A percentile compares a stretch with the other conserved stretches of the same genome.
Evolutionary conservation across 768 basidiomycete genomes (phyloP).

Genomic region (Phlebiopsis gigantea): DNA sequence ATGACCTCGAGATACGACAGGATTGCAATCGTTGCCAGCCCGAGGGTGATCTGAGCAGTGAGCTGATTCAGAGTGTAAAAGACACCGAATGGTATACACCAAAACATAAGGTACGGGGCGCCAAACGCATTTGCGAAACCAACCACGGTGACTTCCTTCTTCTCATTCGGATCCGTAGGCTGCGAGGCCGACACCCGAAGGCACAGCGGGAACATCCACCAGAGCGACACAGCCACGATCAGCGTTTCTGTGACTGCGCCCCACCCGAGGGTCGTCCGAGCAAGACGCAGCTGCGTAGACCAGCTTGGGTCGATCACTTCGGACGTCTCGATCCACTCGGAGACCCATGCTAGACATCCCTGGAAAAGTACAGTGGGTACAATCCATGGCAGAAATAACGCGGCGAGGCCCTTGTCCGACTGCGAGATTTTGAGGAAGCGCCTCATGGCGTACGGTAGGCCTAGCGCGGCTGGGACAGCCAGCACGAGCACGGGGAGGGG

Average conservation of each 20-base stretch:
- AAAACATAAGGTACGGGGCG: constrained; percentile 81
- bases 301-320: constrained; percentile 36
- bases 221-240: constrained; percentile 33
- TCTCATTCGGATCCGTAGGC: constrained; percentile 25
- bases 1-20: constrained; percentile 76
- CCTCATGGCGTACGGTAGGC: constrained; percentile 51
- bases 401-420: constrained; percentile 71
- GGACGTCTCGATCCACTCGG: constrained; percentile 74
- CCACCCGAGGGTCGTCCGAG: constrained; percentile 43
- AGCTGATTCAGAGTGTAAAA: constrained; percentile 69
- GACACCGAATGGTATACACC: constrained; percentile 57
- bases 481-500: constrained; percentile 53
- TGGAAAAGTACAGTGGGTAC: constrained; percentile 54
- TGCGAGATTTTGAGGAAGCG: constrained; percentile 59
- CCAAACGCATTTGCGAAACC: constrained; percentile 92
- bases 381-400: constrained; percentile 52
- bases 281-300: constrained; percentile 38
- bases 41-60: constrained; percentile 76
- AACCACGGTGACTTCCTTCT: constrained; percentile 51
- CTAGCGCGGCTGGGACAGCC: constrained; percentile 50
- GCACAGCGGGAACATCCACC: constrained; percentile 73
- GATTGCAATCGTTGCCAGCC: constrained; percentile 56
- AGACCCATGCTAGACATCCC: constrained; percentile 66
- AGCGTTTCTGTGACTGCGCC: constrained; percentile 44
- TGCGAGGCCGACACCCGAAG: constrained; percentile 45